A percentile compares a stretch with the other conserved stretches of the same genome.
phyloP scores from a whole-genome alignment of 106 monocot genomes.

The Dactylorhiza incarnata region DNA sequence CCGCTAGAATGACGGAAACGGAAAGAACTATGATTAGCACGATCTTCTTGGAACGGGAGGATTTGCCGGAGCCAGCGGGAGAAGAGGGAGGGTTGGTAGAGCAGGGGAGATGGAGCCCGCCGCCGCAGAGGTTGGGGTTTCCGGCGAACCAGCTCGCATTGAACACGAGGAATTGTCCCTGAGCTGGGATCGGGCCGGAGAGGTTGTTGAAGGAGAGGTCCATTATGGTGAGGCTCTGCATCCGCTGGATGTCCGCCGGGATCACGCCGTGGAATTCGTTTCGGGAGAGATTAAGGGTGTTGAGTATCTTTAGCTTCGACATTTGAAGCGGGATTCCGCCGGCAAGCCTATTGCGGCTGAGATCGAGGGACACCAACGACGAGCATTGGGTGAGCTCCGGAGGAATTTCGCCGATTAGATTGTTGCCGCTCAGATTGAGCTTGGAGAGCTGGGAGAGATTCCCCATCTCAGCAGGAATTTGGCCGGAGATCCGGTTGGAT shows the following conservation, averaged over 20 bases:
- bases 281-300: constrained; percentile 67
- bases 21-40: constrained; percentile 13
- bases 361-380: constrained; percentile 42
- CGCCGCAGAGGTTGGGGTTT: constrained; percentile 70
- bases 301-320: constrained; percentile 39
- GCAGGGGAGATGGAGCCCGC: constrained; percentile 10
- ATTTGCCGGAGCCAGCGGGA: not conserved
- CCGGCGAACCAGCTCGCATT: constrained; percentile 66
- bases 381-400: constrained; percentile 26
- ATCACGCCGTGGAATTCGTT: constrained; percentile 51
- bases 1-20: not conserved
- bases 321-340: constrained; percentile 49
- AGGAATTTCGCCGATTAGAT: constrained; percentile 40
- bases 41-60: constrained; percentile 10
- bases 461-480: constrained; percentile 56
- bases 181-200: constrained; percentile 42
- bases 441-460: constrained; percentile 43
- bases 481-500: constrained; percentile 47
- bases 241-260: constrained; percentile 45
- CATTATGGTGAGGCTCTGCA: constrained; percentile 69
- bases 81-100: not conserved
- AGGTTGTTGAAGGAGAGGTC: constrained; percentile 84
- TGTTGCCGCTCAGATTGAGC: constrained; percentile 68
- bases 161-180: constrained; percentile 83
- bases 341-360: constrained; percentile 49